phyloP scores from a whole-genome alignment of 805 yeast genomes.

The Wickerhamiella cacticola region DNA sequence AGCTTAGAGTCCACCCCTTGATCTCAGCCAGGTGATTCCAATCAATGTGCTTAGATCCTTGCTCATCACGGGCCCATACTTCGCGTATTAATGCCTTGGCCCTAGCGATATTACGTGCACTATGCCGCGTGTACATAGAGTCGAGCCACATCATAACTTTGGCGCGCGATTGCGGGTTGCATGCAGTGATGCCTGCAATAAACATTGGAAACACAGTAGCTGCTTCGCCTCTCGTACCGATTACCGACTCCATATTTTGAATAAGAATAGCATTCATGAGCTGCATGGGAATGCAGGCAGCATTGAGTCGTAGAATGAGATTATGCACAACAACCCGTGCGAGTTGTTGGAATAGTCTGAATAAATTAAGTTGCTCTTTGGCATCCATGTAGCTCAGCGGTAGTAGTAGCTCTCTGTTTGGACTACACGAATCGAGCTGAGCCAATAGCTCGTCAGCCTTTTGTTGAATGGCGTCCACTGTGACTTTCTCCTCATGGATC shows the following conservation, averaged over 20 bases:
- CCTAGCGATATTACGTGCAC: conserved; percentile 50
- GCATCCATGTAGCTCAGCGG: conserved; percentile 37
- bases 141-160: conserved; percentile 42
- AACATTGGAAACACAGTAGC: conserved; percentile 66
- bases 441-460: conserved; percentile 34
- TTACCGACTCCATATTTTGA: not conserved
- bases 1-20: conserved; percentile 68
- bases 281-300: conserved; percentile 53
- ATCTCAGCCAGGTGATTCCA: conserved; percentile 58
- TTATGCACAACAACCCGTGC: conserved; percentile 58
- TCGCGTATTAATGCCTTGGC: conserved; percentile 32
- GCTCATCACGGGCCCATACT: conserved; percentile 33
- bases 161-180: conserved; percentile 40
- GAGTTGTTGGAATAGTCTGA: conserved; percentile 59
- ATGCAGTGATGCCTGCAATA: conserved; percentile 61
- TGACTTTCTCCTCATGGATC: conserved; percentile 21
- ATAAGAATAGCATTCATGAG: conserved; percentile 30
- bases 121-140: conserved; percentile 47
- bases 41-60: conserved; percentile 53
- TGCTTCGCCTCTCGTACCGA: conserved; percentile 55
- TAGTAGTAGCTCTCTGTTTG: conserved; percentile 39
- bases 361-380: conserved; percentile 54
- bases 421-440: conserved; percentile 40
- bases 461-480: conserved; percentile 15
- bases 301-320: conserved; percentile 46